Evolutionary conservation across 495 filamentous ascomycete genomes (phyloP), one percentile per base, ranked within the genome.

Genomic region (Penicillium arizonense): DNA sequence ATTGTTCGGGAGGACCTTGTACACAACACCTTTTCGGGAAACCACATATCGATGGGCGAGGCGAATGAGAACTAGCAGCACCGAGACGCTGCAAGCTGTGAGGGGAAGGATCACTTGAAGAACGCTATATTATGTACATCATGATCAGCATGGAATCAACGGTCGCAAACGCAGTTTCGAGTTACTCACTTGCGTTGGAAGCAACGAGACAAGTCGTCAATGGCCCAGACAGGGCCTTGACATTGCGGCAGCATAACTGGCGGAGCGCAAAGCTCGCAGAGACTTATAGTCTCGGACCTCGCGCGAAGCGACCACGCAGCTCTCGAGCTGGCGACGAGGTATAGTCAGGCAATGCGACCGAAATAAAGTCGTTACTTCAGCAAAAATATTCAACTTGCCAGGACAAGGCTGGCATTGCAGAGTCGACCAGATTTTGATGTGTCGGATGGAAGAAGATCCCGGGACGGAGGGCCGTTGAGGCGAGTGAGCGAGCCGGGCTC

Each of bases 181-280:
- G 13, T 44, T 13, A 67, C 63, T 62, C 51, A 96, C 93, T 95
- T 90, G 76, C 81, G 83, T 63, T 90, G 86, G 65, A 98, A 92
- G 72, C 95, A 97, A 45, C 67, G 73, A 10, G 88, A 87, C 65
- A 98, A 87, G 72, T 98, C 95, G 72, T 98, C 94, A 53, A 79
- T 73, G 60, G 76, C 80, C 94, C 94, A 98, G 61, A 91, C 76
- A 41, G 90, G 88, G 68, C 84, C 84, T 60, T 81, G 67, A 70
- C 94, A 98, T 61, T 83, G 80, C 67, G 83, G 85, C 64, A 92
- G 87, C 84, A 87, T 85, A 37, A 39, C 56, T 33, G 45, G 50
- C 53, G 44, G 53, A 45, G 43, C 36, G 55, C 54, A 44, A 52
- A 52, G 50, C 43, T 50, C 26, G 43, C 42, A 56, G 44, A 35